Evolutionary conservation across 2,329 filamentous ascomycete genomes (phyloP), one percentile per base, ranked within the genome.

Genomic region (Bipolaris cookei): DNA sequence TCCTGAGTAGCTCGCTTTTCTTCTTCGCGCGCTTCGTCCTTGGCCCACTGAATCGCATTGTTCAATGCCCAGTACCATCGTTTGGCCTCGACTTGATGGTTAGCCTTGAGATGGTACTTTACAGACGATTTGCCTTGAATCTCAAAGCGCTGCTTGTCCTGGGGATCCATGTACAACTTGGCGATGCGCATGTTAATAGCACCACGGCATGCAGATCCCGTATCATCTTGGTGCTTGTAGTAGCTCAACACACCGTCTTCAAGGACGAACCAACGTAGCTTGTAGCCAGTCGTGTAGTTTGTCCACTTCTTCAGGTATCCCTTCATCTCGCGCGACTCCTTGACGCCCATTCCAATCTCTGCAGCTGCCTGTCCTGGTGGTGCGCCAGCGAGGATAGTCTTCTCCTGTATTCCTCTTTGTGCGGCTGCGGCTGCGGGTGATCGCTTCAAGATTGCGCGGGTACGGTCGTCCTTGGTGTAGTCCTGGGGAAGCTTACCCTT

Each of bases 291-390:
- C 20, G 94, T 93, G 75, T 99, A 99, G 75, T 99, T 99, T 45
- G 95, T 99, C 95, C 95, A 99, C 77, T 99, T 99, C 80, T 97
- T 98, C 54, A 99, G 82, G 75, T 98, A 99, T 6, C 95, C 95
- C 80, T 96, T 97, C 91, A 99, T 98, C 78, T 98, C 94, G 45
- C 93, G 86, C 16, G 91, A 90, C 72, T 99, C 95, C 65, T 94
- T 92, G 14, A 90, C 89, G 23, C 90, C 90, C 56, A 86, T 77
- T 14, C 82, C 80, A 46, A 76, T 76, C 35, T 87, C 85, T 1
- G 85, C 81, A 63, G 90, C 85, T 8, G 83, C 81, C 14, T 87
- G 81, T 23, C 85, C 81, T 7, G 82, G 79, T 5, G 82, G 83
- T 59, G 74, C 89, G 58, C 90, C 91, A 1, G 92, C 94, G 14